Percentiles rank a stretch among this genome's conserved stretches.
Evolutionary conservation across 345 rosid species (phyloP).

Genomic region (Melaleuca alternifolia): DNA sequence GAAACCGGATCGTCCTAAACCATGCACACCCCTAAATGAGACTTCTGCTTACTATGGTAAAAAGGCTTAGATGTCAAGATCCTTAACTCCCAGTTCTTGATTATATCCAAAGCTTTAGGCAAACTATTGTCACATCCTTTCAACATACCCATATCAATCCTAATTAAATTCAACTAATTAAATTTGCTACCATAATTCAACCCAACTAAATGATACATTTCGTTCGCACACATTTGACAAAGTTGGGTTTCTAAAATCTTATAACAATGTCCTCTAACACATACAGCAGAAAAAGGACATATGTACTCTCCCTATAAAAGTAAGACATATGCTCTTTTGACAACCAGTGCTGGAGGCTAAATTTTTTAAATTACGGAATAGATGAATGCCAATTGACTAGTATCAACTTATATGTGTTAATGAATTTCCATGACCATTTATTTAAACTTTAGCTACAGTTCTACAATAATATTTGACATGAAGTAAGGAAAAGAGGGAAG

Average conservation of each 20-base stretch:
- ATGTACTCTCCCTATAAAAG: no score
- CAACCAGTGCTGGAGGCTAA: not conserved
- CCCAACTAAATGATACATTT: no score
- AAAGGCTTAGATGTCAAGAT: not conserved
- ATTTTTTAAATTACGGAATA: not conserved
- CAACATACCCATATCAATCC: constrained; percentile 26
- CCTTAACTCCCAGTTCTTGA: constrained; percentile 33
- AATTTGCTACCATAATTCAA: no score
- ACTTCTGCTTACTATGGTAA: no score
- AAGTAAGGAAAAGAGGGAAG: not conserved
- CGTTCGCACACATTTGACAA: no score
- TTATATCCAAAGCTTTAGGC: constrained; percentile 87
- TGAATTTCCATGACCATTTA: not conserved
- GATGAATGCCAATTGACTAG: not conserved
- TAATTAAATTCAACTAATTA: no score
- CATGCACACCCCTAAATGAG: no score
- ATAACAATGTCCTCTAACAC: no score
- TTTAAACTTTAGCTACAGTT: no score
- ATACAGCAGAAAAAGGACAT: no score
- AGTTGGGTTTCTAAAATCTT: no score
- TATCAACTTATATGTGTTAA: not conserved
- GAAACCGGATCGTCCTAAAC: no score
- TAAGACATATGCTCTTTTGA: not conserved
- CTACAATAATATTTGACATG: not conserved
- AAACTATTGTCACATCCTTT: constrained; percentile 55